phyloP scores from a whole-genome alignment of 192 early-diverging fungal species.

The Coemansia sp. region DNA sequence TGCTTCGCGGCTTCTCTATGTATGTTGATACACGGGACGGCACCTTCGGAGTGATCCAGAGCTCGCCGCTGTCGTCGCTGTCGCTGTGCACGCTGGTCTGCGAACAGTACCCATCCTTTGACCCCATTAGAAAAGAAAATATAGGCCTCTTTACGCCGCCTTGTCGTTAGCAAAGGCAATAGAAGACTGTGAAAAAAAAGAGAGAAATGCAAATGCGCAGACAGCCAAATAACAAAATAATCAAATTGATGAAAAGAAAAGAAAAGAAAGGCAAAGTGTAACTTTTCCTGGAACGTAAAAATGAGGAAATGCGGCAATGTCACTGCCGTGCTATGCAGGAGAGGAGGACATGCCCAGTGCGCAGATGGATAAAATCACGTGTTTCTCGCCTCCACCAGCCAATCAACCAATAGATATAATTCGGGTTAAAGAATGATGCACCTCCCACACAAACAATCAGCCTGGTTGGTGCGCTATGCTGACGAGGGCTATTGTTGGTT shows the following conservation, averaged over 20 bases:
- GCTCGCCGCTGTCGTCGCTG: slow-evolving; percentile 39
- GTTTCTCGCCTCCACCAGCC: no score
- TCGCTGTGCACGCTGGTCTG: slow-evolving; percentile 10
- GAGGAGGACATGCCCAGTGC: not conserved
- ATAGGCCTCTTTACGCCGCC: no score
- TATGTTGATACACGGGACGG: slow-evolving; percentile 18
- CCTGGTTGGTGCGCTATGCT: no score
- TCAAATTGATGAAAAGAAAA: not conserved
- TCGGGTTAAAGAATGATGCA: no score
- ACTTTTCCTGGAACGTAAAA: not conserved
- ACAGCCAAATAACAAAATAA: not conserved
- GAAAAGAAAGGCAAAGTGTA: not conserved
- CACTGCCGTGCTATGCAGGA: no score
- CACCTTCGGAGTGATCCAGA: slow-evolving; percentile 49
- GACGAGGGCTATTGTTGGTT: no score
- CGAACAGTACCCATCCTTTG: slow-evolving; percentile 1
- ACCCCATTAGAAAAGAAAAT: not conserved
- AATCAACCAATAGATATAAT: no score
- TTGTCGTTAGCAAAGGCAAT: no score
- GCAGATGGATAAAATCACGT: no score
- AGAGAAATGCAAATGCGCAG: not conserved
- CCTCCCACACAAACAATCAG: no score
- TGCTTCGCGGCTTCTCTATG: slow-evolving; percentile 2
- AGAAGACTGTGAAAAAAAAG: not conserved
- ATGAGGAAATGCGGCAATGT: no score